phyloP scores from a whole-genome alignment of 768 basidiomycete species.

The Mycena metata region DNA sequence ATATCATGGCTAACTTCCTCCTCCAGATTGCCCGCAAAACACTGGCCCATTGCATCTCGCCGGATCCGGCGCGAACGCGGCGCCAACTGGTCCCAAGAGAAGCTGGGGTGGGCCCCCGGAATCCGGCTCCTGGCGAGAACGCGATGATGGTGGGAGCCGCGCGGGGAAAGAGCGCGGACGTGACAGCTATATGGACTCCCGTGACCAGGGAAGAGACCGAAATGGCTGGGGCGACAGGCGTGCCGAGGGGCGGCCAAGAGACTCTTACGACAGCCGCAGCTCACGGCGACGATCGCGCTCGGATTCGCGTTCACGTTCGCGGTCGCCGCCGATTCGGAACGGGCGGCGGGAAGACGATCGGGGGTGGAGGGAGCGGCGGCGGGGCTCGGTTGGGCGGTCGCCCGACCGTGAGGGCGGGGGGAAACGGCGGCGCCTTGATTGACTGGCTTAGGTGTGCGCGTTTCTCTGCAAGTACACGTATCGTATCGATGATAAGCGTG shows the following conservation, averaged over 20 bases:
- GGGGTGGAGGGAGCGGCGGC: constrained; percentile 44
- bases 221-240: constrained; percentile 46
- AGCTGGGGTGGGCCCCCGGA: constrained; percentile 50
- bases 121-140: constrained; percentile 53
- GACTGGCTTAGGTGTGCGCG: constrained; percentile 36
- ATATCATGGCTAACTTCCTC: constrained; percentile 1
- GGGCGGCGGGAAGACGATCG: constrained; percentile 41
- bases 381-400: constrained; percentile 50
- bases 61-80: constrained; percentile 52
- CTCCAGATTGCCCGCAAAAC: constrained; percentile 66
- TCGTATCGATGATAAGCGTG: constrained; percentile 33
- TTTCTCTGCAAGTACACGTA: constrained; percentile 19
- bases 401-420: constrained; percentile 51
- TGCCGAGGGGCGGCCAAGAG: constrained; percentile 40
- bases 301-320: constrained; percentile 47
- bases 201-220: constrained; percentile 40
- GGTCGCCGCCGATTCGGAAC: constrained; percentile 46
- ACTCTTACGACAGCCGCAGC: constrained; percentile 43
- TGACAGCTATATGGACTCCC: constrained; percentile 31
- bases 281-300: constrained; percentile 45
- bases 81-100: constrained; percentile 46
- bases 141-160: constrained; percentile 36
- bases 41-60: constrained; percentile 51
- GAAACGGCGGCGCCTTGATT: constrained; percentile 72
- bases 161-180: constrained; percentile 39